These are phyloP conservation scores for Fragaria ananassa DNA, from an alignment of 306 rosid genomes.

Conservation along the genomic window DNA sequence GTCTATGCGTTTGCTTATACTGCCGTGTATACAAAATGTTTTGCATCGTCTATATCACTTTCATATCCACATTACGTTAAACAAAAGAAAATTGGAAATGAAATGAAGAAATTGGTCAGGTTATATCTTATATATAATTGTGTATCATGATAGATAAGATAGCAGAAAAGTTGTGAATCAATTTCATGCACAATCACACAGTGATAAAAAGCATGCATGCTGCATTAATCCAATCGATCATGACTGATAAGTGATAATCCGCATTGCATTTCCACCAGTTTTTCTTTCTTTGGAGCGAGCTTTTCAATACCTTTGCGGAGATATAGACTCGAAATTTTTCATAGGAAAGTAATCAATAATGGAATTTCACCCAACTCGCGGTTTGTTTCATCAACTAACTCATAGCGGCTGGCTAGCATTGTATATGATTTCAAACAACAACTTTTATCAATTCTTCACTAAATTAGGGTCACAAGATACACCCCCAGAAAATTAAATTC, in stretches of 20 bases:
- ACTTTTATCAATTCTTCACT: too few species aligned
- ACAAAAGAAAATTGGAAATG: neutral
- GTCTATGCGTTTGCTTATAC: neutral
- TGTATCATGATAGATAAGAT: neutral
- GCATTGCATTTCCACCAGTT: neutral
- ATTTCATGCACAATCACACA: neutral
- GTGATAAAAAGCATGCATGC: neutral
- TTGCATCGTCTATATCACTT: neutral
- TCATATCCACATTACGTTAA: neutral
- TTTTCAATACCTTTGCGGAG: neutral
- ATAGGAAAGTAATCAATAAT: neutral
- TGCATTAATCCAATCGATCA: neutral
- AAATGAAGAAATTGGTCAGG: neutral
- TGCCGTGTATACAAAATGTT: too few species aligned
- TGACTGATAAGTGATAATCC: too few species aligned
- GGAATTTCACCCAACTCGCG: too few species aligned
- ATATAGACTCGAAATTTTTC: neutral
- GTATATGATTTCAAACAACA: too few species aligned
- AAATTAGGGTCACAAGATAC: too few species aligned
- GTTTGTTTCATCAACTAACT: too few species aligned
- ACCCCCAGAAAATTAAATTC: too few species aligned
- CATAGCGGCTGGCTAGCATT: too few species aligned
- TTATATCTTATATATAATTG: too few species aligned
- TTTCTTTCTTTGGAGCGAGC: too few species aligned
- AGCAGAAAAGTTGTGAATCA: neutral